phyloP scores from a whole-genome alignment of 129 eudicot species.

The Artemisia annua region DNA sequence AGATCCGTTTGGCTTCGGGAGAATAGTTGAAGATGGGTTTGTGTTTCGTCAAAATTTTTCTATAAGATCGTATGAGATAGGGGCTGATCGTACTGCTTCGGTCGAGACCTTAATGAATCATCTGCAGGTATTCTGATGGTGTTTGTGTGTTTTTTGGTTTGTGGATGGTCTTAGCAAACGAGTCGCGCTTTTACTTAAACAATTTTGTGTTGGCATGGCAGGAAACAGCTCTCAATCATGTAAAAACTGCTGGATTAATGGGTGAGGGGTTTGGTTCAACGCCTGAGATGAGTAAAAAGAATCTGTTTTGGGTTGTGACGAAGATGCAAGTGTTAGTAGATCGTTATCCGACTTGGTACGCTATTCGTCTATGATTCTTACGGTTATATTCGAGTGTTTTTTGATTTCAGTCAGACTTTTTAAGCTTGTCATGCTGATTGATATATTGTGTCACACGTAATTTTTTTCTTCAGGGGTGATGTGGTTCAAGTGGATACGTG shows the following conservation, averaged over 20 bases:
- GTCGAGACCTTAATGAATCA: conserved; percentile 92
- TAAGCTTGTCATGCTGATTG: not conserved
- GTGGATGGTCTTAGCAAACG: too few species aligned
- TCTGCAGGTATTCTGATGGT: conserved; percentile 56
- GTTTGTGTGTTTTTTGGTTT: too few species aligned
- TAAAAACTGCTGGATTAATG: conserved; percentile 74
- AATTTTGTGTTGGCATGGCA: conserved; percentile 31
- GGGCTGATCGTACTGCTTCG: conserved; percentile 90
- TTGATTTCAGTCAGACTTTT: too few species aligned
- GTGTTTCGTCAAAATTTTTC: conserved; percentile 81
- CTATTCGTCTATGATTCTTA: not conserved
- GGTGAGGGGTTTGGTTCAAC: conserved; percentile 92
- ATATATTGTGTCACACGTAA: conserved; percentile 12
- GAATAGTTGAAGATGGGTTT: conserved; percentile 78
- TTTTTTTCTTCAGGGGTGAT: conserved; percentile 65
- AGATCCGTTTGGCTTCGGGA: conserved; percentile 85
- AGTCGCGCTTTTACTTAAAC: conserved; percentile 5
- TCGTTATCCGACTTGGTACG: conserved; percentile 93
- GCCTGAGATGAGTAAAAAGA: conserved; percentile 88
- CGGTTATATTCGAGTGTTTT: not conserved
- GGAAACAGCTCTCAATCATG: conserved; percentile 99
- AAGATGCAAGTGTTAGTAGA: conserved; percentile 92
- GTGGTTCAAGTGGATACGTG: conserved; percentile 98
- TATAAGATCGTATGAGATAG: conserved; percentile 89
- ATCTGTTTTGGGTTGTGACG: conserved; percentile 94